Evolutionary conservation across 805 yeast species (phyloP).

Genomic region (Brettanomyces anomalus): DNA sequence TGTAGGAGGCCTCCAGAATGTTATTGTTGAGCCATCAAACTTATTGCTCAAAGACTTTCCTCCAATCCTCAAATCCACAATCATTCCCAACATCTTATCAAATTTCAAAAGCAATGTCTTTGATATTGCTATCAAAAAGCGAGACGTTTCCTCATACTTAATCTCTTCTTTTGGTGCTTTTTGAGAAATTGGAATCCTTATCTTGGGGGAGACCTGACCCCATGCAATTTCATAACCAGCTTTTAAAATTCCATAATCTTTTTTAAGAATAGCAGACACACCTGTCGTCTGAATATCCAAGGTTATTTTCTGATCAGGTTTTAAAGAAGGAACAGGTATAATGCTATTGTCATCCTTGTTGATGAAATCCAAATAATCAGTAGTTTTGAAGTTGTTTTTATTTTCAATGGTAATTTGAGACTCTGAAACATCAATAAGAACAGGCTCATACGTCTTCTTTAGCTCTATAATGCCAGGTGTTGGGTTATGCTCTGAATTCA

Average conservation of each 20-base stretch:
- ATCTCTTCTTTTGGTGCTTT: neutral
- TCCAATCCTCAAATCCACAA: constrained; percentile 1
- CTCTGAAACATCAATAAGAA: neutral
- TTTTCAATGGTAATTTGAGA: neutral
- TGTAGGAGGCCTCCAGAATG: constrained; percentile 1
- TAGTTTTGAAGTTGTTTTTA: neutral
- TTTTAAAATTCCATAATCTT: neutral
- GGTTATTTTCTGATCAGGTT: neutral
- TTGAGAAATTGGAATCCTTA: neutral
- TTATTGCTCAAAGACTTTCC: neutral
- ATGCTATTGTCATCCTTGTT: neutral
- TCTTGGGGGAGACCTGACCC: neutral
- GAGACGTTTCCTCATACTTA: neutral
- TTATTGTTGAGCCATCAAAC: neutral
- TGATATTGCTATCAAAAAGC: neutral
- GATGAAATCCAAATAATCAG: neutral
- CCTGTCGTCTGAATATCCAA: neutral
- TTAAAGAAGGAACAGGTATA: neutral
- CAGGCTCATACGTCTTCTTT: neutral
- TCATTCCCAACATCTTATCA: neutral
- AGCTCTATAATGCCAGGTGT: neutral
- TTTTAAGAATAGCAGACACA: neutral
- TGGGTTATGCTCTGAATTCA: neutral
- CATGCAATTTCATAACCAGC: constrained; percentile 1
- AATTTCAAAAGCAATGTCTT: neutral